A percentile compares a stretch with the other conserved stretches of the same genome.
Conservation (phyloP, 208 protist species). For the Leishmania martiniquensis region DNA sequence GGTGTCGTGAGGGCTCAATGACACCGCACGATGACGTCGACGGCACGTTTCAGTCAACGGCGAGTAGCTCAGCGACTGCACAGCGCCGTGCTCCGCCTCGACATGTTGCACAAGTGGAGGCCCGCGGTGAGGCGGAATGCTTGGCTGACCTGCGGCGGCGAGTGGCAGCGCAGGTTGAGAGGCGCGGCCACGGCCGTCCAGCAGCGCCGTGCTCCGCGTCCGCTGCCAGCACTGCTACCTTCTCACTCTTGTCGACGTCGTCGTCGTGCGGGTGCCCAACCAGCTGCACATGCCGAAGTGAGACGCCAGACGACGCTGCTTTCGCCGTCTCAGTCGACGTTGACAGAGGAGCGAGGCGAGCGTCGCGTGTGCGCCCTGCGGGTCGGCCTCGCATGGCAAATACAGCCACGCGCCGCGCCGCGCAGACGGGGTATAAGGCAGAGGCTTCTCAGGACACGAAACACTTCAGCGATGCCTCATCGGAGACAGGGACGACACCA, state of each 20-base stretch:
- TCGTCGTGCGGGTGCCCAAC: constrained; percentile 24
- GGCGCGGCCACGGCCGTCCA: not conserved
- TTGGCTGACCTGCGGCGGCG: constrained; percentile 8
- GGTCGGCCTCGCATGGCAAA: not conserved
- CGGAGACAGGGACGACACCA: constrained; percentile 11
- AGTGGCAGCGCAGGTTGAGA: not conserved
- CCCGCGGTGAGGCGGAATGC: not conserved
- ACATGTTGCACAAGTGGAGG: not conserved
- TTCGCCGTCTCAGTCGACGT: not conserved
- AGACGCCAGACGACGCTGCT: not conserved
- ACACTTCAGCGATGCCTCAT: constrained; percentile 15
- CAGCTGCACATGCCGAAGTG: constrained; percentile 26
- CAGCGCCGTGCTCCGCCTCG: not conserved
- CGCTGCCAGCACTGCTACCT: not conserved
- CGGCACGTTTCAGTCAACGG: not conserved
- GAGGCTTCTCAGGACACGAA: not conserved
- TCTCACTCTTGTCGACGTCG: not conserved
- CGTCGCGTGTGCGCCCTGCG: not conserved
- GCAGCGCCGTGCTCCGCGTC: not conserved
- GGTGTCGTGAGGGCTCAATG: constrained; percentile 15
- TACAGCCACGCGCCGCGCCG: not conserved
- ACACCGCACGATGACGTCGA: constrained; percentile 2
- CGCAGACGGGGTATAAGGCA: not conserved
- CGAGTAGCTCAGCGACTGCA: not conserved
- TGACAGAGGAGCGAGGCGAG: not conserved